Percentiles rank a stretch among this genome's conserved stretches.
Conservation (phyloP, 345 rosid genomes). For the Geranium brycei region DNA sequence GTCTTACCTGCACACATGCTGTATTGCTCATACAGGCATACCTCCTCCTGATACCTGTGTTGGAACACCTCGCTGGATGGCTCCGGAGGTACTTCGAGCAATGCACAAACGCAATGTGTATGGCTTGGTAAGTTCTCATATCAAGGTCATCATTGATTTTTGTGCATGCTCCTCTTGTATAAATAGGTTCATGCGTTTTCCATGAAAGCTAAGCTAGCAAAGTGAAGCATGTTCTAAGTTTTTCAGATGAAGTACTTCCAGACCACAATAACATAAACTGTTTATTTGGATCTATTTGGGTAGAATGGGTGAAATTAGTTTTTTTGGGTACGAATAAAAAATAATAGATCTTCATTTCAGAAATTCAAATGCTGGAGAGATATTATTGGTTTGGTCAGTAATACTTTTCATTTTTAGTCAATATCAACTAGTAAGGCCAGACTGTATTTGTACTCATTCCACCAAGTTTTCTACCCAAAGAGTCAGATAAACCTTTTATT, state of each 20-base stretch:
- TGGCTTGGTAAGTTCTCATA: constrained; percentile 53
- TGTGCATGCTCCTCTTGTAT: background rate
- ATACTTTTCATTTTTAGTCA: background rate
- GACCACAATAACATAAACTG: background rate
- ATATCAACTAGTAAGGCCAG: background rate
- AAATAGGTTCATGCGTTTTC: too few species aligned
- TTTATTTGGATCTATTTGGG: background rate
- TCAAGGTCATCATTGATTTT: background rate
- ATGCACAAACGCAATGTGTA: constrained; percentile 48
- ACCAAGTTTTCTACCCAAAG: too few species aligned
- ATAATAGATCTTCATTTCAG: background rate
- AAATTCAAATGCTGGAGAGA: too few species aligned
- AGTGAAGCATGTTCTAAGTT: too few species aligned
- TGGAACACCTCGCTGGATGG: constrained; percentile 99
- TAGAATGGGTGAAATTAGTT: background rate
- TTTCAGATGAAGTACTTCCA: background rate
- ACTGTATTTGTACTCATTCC: background rate
- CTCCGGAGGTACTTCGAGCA: constrained; percentile 79
- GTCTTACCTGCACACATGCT: constrained; percentile 62
- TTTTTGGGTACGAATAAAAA: too few species aligned
- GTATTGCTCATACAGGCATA: constrained; percentile 68
- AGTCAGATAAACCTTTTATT: too few species aligned
- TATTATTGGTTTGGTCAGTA: too few species aligned
- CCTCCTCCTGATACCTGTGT: constrained; percentile 80
- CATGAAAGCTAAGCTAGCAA: too few species aligned